Percentiles rank a stretch among this genome's conserved stretches.
These are phyloP conservation scores for Carex sylvatica DNA, from an alignment of 202 grass and related monocot genomes.

Conservation along the genomic window DNA sequence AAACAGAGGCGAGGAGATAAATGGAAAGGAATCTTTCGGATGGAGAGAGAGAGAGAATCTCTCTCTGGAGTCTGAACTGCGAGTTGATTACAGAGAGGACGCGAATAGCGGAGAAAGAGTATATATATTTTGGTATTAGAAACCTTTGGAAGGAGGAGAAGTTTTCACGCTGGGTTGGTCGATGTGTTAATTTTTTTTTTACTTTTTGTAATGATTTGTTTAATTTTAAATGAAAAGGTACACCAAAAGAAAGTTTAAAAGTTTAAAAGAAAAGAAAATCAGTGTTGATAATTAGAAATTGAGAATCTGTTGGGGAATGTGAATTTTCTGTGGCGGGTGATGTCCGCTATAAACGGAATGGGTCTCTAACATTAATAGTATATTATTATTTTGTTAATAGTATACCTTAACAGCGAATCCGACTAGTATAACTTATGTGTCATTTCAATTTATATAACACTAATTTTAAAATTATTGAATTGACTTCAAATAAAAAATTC, in stretches of 20 bases:
- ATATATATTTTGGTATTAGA: conserved; percentile 16
- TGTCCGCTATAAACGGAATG: background rate
- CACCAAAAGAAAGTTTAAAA: background rate
- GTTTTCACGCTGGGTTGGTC: conserved; percentile 6
- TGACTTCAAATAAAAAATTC: no score
- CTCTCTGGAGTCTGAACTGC: background rate
- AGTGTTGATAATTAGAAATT: background rate
- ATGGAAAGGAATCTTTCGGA: conserved; percentile 1
- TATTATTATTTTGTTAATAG: background rate
- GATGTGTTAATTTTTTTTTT: background rate
- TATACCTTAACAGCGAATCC: no score
- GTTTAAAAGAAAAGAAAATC: background rate
- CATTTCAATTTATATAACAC: no score
- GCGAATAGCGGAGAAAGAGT: background rate
- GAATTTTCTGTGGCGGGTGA: background rate
- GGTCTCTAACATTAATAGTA: background rate
- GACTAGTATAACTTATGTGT: no score
- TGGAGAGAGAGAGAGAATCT: background rate
- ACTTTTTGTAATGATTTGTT: background rate
- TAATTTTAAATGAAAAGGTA: background rate
- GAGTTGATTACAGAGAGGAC: background rate
- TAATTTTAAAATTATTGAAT: no score
- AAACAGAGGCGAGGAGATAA: background rate
- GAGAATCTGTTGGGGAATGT: background rate
- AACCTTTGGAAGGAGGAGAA: conserved; percentile 13